Percentiles rank a stretch among this genome's conserved stretches.
phyloP scores from a whole-genome alignment of 441 rosid genomes.

The Eutrema salsugineum region DNA sequence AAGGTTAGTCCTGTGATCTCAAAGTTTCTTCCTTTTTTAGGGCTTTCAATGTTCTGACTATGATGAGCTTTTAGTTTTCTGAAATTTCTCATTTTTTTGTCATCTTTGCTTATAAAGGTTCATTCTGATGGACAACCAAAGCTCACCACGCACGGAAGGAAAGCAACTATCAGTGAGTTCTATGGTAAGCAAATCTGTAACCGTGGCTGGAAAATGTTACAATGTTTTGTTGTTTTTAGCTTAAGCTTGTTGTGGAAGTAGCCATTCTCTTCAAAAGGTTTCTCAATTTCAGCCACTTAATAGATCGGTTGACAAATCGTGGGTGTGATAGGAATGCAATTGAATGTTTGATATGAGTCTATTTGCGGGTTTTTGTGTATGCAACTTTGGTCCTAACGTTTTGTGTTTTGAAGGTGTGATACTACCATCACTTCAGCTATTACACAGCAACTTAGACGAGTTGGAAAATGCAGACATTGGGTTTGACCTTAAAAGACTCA shows the following conservation, averaged over 20 bases:
- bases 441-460: constrained; percentile 59
- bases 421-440: constrained; percentile 85
- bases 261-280: background rate
- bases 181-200: constrained; percentile 53
- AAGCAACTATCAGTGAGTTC: constrained; percentile 88
- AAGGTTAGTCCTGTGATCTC: constrained; percentile 48
- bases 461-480: constrained; percentile 39
- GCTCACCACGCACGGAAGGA: constrained; percentile 65
- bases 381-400: background rate
- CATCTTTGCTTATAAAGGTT: constrained; percentile 32
- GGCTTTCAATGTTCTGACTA: background rate
- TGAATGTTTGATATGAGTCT: background rate
- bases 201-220: background rate
- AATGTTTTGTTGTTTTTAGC: background rate
- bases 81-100: background rate
- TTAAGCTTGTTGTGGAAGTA: background rate
- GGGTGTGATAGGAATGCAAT: background rate
- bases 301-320: background rate
- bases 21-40: background rate
- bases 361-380: background rate
- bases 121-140: constrained; percentile 63
- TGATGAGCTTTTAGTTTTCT: background rate
- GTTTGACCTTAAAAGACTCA: constrained; percentile 34
- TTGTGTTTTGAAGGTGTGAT: constrained; percentile 59
- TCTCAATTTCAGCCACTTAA: background rate